Base-by-base conservation (phyloP, 345 rosid species). In the Linum lewisii region DNA sequence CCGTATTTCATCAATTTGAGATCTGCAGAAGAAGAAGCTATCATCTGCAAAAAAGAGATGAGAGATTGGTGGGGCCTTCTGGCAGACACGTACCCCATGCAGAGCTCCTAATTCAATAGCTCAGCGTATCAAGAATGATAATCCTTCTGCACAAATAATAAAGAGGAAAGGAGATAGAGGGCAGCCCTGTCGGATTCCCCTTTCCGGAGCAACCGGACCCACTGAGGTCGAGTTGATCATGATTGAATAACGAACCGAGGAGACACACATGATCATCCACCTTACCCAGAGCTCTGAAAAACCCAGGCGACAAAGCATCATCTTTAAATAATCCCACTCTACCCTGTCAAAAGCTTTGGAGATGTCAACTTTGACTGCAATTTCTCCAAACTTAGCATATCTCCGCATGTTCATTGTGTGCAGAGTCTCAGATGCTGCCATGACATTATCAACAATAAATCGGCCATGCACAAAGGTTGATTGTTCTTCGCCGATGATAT, bases 261-360 rank as follows among this genome's bases (percentile, higher is more conserved):
- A 1, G 0, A 58, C 49, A 34, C 1, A 34, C 11, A 2, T 6
- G 0, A 15, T 6, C 18, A 58, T 32, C 0, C 14, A 1, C 0
- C 21, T 18, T 32, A 20, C 0, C 50, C 61, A 58, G 2, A 0
- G 25, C 0, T 19, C 1, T 1, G 4, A 2, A 1, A 58, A 58
- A 0, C 50, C 61, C n/a, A 58, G 0, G 1, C 36, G 19, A 2
- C 25, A 0, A 47, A 58, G 32, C 0, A 37, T 19, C 0, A 0
- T 24, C 7, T 20, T 2, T 8, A 58, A 20, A 20, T 32, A 58
- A 1, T 26, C 1, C 62, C 62, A 36, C 18, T 58, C 50, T 0
- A 58, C 15, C 13, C 61, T 19, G 11, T 58, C 61, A 58, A n/a
- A 58, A 0, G 47, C 60, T 42, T 57, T 57, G 5, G 38, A 5